phyloP scores from a whole-genome alignment of 31 red algal species.

The Porphyra umbilicalis region DNA sequence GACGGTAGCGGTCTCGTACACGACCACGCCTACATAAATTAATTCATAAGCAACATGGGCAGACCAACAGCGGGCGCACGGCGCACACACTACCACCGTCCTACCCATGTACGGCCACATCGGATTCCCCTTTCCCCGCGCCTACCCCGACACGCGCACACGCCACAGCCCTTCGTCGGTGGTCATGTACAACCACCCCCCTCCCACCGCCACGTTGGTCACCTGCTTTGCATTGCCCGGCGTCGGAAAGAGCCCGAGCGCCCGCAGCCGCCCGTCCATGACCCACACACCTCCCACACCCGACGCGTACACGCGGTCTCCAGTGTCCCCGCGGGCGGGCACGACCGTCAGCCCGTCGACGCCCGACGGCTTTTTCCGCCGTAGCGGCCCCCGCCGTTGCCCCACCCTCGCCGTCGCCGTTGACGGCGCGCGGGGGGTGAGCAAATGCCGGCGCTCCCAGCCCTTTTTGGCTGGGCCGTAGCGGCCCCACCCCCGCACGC shows the following conservation, averaged over 20 bases:
- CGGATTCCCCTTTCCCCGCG: background rate
- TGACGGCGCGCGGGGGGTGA: background rate
- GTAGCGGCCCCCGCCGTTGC: too few relatives aligned
- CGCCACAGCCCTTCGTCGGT: background rate
- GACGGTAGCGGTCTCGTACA: too few relatives aligned
- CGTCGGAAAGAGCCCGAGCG: background rate
- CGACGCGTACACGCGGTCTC: background rate
- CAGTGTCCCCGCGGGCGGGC: background rate
- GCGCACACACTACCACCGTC: too few relatives aligned
- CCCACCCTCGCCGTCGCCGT: background rate
- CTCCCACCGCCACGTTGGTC: background rate
- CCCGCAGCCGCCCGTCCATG: background rate
- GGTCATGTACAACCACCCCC: background rate
- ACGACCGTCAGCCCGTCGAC: background rate
- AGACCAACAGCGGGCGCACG: too few relatives aligned
- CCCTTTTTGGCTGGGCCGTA: background rate
- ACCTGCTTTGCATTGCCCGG: background rate
- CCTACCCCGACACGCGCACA: background rate
- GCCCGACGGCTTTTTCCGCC: background rate
- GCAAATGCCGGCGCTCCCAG: background rate
- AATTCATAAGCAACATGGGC: too few relatives aligned
- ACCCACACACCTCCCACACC: background rate
- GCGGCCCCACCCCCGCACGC: background rate
- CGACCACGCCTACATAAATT: too few relatives aligned
- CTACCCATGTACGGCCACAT: too few relatives aligned